Percentiles rank a stretch among this genome's conserved stretches.
Conservation (phyloP, 1,139 yeast species). For the Sugiyamaella sp. region DNA sequence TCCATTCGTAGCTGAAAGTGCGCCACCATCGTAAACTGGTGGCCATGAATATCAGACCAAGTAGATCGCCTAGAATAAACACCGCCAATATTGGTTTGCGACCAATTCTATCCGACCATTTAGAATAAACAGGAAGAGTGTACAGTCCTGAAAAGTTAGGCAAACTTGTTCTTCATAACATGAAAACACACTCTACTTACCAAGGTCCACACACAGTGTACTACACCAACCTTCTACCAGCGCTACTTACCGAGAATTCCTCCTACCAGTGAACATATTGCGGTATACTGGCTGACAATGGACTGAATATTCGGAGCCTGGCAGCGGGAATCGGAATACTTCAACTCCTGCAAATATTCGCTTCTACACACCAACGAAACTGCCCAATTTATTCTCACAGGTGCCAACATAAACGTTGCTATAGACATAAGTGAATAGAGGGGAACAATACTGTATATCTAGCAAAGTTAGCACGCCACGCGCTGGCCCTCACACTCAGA, state of each 20-base stretch:
- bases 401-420: constrained; percentile 27
- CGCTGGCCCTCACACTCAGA: neutral
- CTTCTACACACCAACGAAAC: constrained; percentile 29
- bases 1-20: constrained; percentile 20
- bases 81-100: constrained; percentile 25
- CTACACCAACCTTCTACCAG: neutral
- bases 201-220: too few species aligned
- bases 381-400: constrained; percentile 32
- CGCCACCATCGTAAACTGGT: constrained; percentile 20
- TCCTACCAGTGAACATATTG: constrained; percentile 28
- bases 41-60: constrained; percentile 21
- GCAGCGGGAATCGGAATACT: constrained; percentile 27
- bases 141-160: constrained; percentile 24
- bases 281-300: constrained; percentile 26
- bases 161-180: neutral
- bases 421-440: constrained; percentile 26
- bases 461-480: neutral
- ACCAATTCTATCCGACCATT: constrained; percentile 28
- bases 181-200: neutral
- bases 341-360: constrained; percentile 19
- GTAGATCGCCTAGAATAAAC: constrained; percentile 26
- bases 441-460: constrained; percentile 28
- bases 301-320: constrained; percentile 29
- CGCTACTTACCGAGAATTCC: constrained; percentile 24
- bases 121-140: constrained; percentile 28